A percentile compares a stretch with the other conserved stretches of the same genome.
Evolutionary conservation across 2,329 filamentous ascomycete species (phyloP).

Genomic region (Nannizzia gypsea): DNA sequence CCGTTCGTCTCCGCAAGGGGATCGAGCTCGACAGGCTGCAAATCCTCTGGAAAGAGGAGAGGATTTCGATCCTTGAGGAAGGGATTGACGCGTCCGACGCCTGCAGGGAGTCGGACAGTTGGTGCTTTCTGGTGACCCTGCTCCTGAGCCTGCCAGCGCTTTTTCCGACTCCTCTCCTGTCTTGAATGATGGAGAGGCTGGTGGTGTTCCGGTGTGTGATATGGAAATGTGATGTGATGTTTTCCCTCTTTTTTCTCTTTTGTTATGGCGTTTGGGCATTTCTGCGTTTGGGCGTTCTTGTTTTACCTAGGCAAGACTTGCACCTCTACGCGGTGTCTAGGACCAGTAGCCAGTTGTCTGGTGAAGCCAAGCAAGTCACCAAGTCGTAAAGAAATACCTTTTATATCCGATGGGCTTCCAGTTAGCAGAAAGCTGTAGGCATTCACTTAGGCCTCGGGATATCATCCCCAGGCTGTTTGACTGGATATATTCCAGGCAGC

Average conservation of each 20-base stretch:
- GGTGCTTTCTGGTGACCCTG: background rate
- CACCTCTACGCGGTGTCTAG: constrained; percentile 1
- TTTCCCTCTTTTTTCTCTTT: too few relatives aligned
- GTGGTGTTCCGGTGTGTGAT: background rate
- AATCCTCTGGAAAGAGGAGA: background rate
- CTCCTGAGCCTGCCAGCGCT: background rate
- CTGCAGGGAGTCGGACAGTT: background rate
- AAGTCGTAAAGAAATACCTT: background rate
- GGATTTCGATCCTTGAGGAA: background rate
- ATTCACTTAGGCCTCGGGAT: too few relatives aligned
- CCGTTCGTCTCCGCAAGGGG: background rate
- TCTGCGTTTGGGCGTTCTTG: background rate
- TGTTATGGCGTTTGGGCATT: background rate
- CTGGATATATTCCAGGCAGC: too few relatives aligned
- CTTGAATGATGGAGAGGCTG: too few relatives aligned
- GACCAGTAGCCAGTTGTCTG: background rate
- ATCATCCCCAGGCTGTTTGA: too few relatives aligned
- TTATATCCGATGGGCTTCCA: too few relatives aligned
- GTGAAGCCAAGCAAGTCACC: constrained; percentile 2
- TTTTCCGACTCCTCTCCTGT: background rate
- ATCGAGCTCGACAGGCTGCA: background rate
- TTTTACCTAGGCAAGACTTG: constrained; percentile 2
- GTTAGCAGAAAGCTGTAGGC: background rate
- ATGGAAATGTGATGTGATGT: too few relatives aligned
- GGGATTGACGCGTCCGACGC: background rate